Evolutionary conservation across 1,139 yeast species (phyloP).

Genomic region (Magnusiomyces clavatus): DNA sequence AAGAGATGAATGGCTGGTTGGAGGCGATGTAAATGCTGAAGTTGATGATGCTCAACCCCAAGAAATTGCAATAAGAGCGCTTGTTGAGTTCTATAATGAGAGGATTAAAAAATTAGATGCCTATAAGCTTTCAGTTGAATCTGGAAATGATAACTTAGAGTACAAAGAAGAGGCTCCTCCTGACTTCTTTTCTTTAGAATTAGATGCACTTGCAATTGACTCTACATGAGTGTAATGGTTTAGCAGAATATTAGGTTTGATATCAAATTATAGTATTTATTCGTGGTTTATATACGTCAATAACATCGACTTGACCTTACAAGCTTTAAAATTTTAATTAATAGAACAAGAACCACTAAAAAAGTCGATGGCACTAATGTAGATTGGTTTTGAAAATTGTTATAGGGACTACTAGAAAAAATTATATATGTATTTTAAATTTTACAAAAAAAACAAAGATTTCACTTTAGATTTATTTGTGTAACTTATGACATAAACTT

Average conservation of each 20-base stretch:
- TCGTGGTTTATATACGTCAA: no score
- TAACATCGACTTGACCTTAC: no score
- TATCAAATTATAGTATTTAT: no score
- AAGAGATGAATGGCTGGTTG: conserved; percentile 85
- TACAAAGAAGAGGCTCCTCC: not conserved
- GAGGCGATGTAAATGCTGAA: conserved; percentile 69
- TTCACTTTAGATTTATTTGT: no score
- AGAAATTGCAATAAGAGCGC: conserved; percentile 75
- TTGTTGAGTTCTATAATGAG: conserved; percentile 71
- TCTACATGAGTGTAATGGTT: not conserved
- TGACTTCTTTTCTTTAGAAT: conserved; percentile 10
- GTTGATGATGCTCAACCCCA: conserved; percentile 76
- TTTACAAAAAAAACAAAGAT: no score
- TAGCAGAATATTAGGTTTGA: not conserved
- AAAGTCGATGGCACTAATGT: no score
- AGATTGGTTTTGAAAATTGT: no score
- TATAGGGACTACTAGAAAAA: no score
- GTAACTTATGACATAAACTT: no score
- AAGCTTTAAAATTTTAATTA: no score
- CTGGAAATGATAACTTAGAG: not conserved
- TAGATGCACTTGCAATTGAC: conserved; percentile 11
- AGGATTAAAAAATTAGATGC: conserved; percentile 26
- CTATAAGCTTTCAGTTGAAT: not conserved
- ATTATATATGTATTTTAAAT: no score
- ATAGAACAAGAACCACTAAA: no score